Evolutionary conservation across 495 filamentous ascomycete species (phyloP), one percentile per base, ranked within the genome.

Genomic region (Neurospora sp.): DNA sequence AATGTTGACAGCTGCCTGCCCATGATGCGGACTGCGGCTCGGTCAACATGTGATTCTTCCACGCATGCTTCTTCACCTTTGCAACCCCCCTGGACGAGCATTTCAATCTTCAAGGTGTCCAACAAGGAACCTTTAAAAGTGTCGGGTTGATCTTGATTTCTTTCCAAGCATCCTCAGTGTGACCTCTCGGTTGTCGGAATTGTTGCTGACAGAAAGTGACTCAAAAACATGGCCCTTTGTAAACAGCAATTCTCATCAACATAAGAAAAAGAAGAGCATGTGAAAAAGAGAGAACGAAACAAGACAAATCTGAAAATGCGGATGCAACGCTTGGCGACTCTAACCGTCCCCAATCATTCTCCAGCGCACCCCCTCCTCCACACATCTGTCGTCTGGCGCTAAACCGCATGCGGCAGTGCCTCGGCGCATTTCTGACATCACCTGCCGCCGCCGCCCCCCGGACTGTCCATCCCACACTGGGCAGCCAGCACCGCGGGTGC

Each of bases 391-490:
- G 54, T 62, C 13, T n/a, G 5, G 40, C 78, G 78, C 80, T 81
- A 82, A 71, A 17, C 80, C 75, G 34, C 4, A 79, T 76, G 15
- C 72, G 74, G 77, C 74, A 78, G 78, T 82, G 78, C 80, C 80
- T 82, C 80, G 80, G 79, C 72, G 72, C 75, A 43, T 74, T 78
- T 77, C 78, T 82, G 80, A 81, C 80, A 81, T 80, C 79, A 80
- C 79, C 78, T 81, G 78, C 38, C 69, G 70, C 62, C 69, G 70
- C 48, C 69, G 73, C 71, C 42, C 40, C 24, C 31, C 71, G 24
- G 48, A 73, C 34, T 42, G 24, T 40, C 43, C 48, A 59, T 59
- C 48, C 48, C 48, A 59, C 24, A 31, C 48, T 59, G 48, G 48
- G 24, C 45, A 54, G 43, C 48, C 24, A 59, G 48, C 48, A 59